Conservation (phyloP, 805 yeast species). For the Kregervanrija delftensis region DNA sequence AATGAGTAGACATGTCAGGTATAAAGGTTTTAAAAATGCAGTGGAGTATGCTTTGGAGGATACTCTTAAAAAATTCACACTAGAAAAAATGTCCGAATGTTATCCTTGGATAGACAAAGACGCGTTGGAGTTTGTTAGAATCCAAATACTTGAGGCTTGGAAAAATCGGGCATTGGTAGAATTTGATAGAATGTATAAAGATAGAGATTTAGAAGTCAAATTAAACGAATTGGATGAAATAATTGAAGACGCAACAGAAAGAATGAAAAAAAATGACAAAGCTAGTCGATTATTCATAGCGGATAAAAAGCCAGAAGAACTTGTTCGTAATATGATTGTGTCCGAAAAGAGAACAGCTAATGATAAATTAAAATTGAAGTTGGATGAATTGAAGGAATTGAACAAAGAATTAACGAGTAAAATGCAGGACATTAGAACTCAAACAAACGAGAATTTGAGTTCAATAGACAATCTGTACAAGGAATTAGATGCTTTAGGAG, state of each 20-base stretch:
- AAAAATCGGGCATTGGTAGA: conserved; percentile 34
- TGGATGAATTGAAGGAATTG: conserved; percentile 2
- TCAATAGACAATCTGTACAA: too few species aligned
- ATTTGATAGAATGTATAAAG: conserved; percentile 40
- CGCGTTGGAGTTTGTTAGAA: conserved; percentile 36
- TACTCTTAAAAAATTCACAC: conserved; percentile 37
- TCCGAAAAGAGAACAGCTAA: conserved; percentile 8
- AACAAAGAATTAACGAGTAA: conserved; percentile 1
- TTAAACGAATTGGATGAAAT: conserved; percentile 43
- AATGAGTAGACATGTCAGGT: conserved; percentile 19
- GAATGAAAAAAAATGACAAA: conserved; percentile 8
- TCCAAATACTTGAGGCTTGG: conserved; percentile 41
- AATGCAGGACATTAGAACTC: too few species aligned
- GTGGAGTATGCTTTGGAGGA: conserved; percentile 32
- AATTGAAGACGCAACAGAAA: conserved; percentile 31
- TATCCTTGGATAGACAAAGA: conserved; percentile 39
- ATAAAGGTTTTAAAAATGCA: conserved; percentile 27
- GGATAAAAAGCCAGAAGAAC: conserved; percentile 13
- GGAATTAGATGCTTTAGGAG: too few species aligned
- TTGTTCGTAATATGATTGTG: conserved; percentile 13
- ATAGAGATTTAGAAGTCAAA: conserved; percentile 35
- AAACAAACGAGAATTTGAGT: too few species aligned
- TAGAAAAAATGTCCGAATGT: conserved; percentile 37
- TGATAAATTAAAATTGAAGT: conserved; percentile 3
- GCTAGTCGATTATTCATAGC: conserved; percentile 7